phyloP scores from a whole-genome alignment of 2,329 filamentous ascomycete genomes.

The Rhinocladiella similis region DNA sequence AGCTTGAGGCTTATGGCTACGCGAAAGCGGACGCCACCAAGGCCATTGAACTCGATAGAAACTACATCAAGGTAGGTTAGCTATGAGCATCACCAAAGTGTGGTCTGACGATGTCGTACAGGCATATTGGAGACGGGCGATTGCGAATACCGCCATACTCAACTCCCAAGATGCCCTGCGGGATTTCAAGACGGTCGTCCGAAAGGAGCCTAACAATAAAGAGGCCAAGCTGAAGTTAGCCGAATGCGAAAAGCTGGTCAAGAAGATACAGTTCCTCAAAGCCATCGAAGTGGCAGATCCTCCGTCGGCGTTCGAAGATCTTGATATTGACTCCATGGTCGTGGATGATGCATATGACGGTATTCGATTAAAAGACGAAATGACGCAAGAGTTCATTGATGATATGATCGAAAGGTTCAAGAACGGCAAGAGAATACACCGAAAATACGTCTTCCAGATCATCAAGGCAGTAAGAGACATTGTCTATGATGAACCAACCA shows the following conservation, averaged over 20 bases:
- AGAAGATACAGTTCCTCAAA: slow-evolving; percentile 86
- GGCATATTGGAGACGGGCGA: slow-evolving; percentile 92
- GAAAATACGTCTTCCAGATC: slow-evolving; percentile 98
- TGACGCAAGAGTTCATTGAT: slow-evolving; percentile 95
- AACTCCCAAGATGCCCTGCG: slow-evolving; percentile 82
- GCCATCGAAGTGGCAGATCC: slow-evolving; percentile 93
- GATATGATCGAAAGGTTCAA: slow-evolving; percentile 98
- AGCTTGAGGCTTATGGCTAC: slow-evolving; percentile 92
- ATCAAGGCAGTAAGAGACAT: slow-evolving; percentile 86
- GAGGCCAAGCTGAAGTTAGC: slow-evolving; percentile 87
- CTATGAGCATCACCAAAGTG: slow-evolving; percentile 9
- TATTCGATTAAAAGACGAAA: slow-evolving; percentile 71
- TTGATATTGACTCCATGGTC: slow-evolving; percentile 82
- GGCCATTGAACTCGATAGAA: slow-evolving; percentile 84
- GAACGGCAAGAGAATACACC: slow-evolving; percentile 89
- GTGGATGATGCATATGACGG: slow-evolving; percentile 88
- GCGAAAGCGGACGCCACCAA: slow-evolving; percentile 87
- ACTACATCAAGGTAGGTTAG: slow-evolving; percentile 75
- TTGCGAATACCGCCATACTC: slow-evolving; percentile 88
- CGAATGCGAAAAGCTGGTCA: slow-evolving; percentile 93
- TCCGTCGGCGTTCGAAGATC: slow-evolving; percentile 84
- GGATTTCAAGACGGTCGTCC: slow-evolving; percentile 89
- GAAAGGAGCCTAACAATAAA: slow-evolving; percentile 82
- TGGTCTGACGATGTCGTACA: slow-evolving; percentile 38
- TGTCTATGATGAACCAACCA: slow-evolving; percentile 88